These are phyloP conservation scores for Hypocrella siamensis DNA, from an alignment of 2,329 filamentous ascomycete species.

Conservation along the genomic window DNA sequence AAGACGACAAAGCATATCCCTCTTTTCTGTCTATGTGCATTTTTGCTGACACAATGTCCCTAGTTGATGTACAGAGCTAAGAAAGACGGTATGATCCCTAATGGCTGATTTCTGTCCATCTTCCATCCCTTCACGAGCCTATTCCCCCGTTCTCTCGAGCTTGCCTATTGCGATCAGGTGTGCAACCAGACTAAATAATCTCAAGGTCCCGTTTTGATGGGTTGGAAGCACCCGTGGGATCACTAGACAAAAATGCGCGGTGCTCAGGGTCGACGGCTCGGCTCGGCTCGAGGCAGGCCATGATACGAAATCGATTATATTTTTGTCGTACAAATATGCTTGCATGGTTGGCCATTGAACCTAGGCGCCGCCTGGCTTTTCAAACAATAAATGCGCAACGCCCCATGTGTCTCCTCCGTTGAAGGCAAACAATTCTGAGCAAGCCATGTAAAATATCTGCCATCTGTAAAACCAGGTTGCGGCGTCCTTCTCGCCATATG, in stretches of 20 bases:
- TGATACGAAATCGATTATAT: background rate
- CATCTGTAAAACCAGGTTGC: constrained; percentile 52
- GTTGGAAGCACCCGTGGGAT: constrained; percentile 95
- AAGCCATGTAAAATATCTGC: constrained; percentile 60
- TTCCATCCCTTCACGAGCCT: background rate
- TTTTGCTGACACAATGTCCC: background rate
- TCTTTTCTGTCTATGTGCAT: background rate
- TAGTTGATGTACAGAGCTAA: constrained; percentile 93
- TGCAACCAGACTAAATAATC: background rate
- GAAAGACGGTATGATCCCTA: constrained; percentile 58
- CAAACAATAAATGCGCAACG: constrained; percentile 50
- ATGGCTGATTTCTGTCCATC: background rate
- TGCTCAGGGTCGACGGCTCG: constrained; percentile 4
- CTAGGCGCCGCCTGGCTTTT: constrained; percentile 27
- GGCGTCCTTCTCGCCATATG: constrained; percentile 45
- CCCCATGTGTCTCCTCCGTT: constrained; percentile 53
- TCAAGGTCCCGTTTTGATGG: constrained; percentile 59
- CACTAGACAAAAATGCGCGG: constrained; percentile 40
- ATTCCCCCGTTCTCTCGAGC: background rate
- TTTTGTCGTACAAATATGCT: no score
- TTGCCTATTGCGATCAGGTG: no score
- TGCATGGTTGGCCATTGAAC: background rate
- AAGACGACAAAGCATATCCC: background rate
- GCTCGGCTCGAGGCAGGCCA: constrained; percentile 1
- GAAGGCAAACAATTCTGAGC: constrained; percentile 52